Percentiles rank a stretch among this genome's conserved stretches.
Conservation (phyloP, 108 stramenopile species). For the Stephanodiscus triporus region DNA sequence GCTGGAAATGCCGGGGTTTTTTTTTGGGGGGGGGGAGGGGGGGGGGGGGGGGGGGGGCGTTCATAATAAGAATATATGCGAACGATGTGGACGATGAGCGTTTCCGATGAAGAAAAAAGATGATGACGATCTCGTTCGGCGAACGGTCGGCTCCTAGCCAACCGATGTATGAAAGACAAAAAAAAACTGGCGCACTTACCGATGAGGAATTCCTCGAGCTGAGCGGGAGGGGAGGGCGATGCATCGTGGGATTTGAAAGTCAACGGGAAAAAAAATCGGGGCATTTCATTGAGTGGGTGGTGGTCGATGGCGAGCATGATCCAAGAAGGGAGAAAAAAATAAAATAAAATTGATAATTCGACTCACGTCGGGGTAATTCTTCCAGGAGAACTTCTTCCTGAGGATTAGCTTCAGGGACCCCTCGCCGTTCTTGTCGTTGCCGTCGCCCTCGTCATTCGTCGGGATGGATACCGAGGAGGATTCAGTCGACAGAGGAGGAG, state of each 20-base stretch:
- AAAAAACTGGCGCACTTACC: background rate
- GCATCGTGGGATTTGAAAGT: background rate
- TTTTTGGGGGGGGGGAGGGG: background rate
- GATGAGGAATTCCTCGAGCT: constrained; percentile 52
- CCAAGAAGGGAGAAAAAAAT: background rate
- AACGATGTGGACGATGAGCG: too few relatives aligned
- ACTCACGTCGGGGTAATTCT: constrained; percentile 87
- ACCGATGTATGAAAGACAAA: too few relatives aligned
- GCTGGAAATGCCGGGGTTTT: constrained; percentile 11
- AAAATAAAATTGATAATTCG: too few relatives aligned
- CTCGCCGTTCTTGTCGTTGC: background rate
- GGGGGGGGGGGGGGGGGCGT: too few relatives aligned
- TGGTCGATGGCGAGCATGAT: background rate
- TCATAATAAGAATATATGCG: too few relatives aligned
- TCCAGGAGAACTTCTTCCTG: constrained; percentile 87
- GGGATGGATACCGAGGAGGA: background rate
- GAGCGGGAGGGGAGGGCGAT: background rate
- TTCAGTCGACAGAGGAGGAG: constrained; percentile 5
- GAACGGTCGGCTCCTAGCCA: too few relatives aligned
- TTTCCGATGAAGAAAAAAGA: too few relatives aligned
- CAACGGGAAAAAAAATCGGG: constrained; percentile 10
- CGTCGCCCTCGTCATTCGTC: background rate
- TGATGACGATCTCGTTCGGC: too few relatives aligned
- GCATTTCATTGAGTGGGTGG: background rate
- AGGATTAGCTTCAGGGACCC: constrained; percentile 51